Base-by-base conservation (phyloP, 768 basidiomycete genomes). In the Gautieria morchelliformis region DNA sequence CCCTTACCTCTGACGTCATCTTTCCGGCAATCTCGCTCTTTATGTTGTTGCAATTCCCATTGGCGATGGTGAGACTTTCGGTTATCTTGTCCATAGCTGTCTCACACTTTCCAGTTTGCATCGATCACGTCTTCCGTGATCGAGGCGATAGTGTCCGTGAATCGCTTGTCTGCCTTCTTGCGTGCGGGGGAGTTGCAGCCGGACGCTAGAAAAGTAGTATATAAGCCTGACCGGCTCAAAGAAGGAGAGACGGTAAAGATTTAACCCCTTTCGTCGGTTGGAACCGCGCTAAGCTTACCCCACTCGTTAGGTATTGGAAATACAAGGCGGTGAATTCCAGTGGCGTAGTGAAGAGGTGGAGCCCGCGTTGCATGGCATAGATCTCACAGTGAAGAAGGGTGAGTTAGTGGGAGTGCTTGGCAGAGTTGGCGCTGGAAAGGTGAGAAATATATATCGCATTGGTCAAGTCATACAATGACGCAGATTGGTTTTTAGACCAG, bases 21-120 rank as follows among this genome's bases (percentile, higher is more conserved):
- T 98, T 98, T 78, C 95, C 95, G n/a, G 84, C 90, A 0, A 93
- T 98, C 60, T 86, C 90, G 0, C 71, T 94, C 32, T 94, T 93
- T 72, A 85, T 89, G 82, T 74, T 95, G 0, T 73, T 95, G 32
- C 83, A 86, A 58, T 93, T 93, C 71, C 92, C 92, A 1, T 74
- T 94, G 22, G 87, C 81, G 2, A 88, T 91, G 87, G 86, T 87
- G 66, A 40, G 74, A 66, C 20, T 58, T 60, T n/a, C 47, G 55
- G 9, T 19, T 24, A n/a, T 2, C 27, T 49, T 47, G 46, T 47
- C 41, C 37, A 59, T 40, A 11, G 32, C 46, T 30, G 35, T 4
- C 19, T 30, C 11, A 42, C 17, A 22, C 20, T 53, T 30, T 48
- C 17, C 61, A 87, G 86, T 81, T 87, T 63, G 76, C 79, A 59